Conservation (phyloP, 1,284 basidiomycete genomes). For the Rhodotorula sp. region DNA sequence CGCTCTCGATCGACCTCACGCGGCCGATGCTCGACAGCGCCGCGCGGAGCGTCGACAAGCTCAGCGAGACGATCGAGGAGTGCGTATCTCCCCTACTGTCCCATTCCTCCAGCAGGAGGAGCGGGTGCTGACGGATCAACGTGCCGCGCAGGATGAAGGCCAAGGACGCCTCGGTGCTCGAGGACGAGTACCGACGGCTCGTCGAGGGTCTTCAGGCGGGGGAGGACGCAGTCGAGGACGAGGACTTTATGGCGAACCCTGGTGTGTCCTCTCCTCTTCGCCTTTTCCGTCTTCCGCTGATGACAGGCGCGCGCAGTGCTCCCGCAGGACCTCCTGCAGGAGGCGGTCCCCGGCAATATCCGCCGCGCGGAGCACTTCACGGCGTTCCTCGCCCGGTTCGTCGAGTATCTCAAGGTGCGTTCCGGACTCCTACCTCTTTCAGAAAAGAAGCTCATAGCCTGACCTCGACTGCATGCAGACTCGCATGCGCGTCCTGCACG, state of each 20-base stretch:
- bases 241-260: constrained; percentile 87
- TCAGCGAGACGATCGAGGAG: constrained; percentile 94
- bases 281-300: constrained; percentile 26
- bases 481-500: constrained; percentile 96
- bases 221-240: constrained; percentile 64
- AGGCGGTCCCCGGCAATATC: constrained; percentile 97
- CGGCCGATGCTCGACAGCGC: constrained; percentile 97
- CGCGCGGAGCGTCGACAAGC: constrained; percentile 78
- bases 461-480: constrained; percentile 61
- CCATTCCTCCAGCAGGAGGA: too few relatives aligned
- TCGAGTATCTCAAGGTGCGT: constrained; percentile 93
- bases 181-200: constrained; percentile 95
- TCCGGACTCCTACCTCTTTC: too few relatives aligned
- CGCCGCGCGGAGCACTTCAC: constrained; percentile 99
- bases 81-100: constrained; percentile 52
- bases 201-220: constrained; percentile 75
- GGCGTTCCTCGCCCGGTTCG: constrained; percentile 95
- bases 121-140: neutral
- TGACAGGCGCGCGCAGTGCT: constrained; percentile 61
- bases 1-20: constrained; percentile 96
- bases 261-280: constrained; percentile 55
- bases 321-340: constrained; percentile 89
- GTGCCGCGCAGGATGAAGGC: constrained; percentile 72
- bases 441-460: too few relatives aligned
- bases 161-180: constrained; percentile 89